phyloP scores from a whole-genome alignment of 2,329 filamentous ascomycete species.

The Colletotrichum noveboracense region DNA sequence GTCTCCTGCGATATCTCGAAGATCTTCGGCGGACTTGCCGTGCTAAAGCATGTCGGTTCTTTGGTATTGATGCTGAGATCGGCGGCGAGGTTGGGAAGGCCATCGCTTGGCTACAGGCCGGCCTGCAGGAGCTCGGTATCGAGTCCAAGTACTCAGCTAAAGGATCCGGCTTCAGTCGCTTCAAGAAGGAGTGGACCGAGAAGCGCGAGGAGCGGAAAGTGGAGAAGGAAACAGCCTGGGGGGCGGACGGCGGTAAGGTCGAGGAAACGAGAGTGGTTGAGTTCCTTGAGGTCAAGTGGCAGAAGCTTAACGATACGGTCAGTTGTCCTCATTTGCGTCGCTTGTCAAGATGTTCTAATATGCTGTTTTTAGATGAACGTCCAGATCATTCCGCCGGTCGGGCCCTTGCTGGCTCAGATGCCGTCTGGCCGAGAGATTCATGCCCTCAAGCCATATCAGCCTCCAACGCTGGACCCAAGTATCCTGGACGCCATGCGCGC shows the following conservation, averaged over 20 bases:
- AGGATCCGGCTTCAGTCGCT: conserved; percentile 61
- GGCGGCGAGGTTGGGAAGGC: conserved; percentile 81
- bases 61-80: conserved; percentile 87
- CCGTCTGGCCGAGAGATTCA: conserved; percentile 91
- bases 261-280: conserved; percentile 88
- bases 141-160: conserved; percentile 57
- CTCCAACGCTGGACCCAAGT: conserved; percentile 68
- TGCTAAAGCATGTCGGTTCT: conserved; percentile 87
- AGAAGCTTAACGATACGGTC: conserved; percentile 91
- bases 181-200: conserved; percentile 79
- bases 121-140: conserved; percentile 75
- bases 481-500: conserved; percentile 67
- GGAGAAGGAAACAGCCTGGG: conserved; percentile 77
- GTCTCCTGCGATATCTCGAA: conserved; percentile 74
- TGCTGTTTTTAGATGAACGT: conserved; percentile 70
- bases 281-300: conserved; percentile 89
- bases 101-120: conserved; percentile 85
- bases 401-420: conserved; percentile 76
- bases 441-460: conserved; percentile 69
- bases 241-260: conserved; percentile 80
- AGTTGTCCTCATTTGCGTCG: conserved; percentile 31
- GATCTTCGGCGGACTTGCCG: conserved; percentile 77
- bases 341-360: neutral
- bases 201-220: conserved; percentile 80
- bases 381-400: conserved; percentile 74